These are phyloP conservation scores for Macrolepiota dolichaula DNA, from an alignment of 768 basidiomycete species.

Conservation along the genomic window DNA sequence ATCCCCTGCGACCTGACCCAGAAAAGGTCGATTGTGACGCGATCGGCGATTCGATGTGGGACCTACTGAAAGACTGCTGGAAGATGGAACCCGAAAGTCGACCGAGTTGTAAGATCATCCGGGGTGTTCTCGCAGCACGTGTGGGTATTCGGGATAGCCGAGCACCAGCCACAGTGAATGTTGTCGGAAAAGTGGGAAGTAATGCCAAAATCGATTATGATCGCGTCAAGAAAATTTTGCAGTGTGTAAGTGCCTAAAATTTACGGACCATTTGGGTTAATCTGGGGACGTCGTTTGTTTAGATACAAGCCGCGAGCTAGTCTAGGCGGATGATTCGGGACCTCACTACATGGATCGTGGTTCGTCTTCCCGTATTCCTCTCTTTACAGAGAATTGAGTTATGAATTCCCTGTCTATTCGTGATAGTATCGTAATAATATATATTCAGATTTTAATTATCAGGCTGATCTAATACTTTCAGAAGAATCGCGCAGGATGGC, in stretches of 20 bases:
- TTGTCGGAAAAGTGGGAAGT: not conserved
- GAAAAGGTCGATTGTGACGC: not conserved
- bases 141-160: not conserved
- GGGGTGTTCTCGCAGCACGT: not conserved
- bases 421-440: not conserved
- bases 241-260: not conserved
- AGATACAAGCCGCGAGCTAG: too few species aligned
- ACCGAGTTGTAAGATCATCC: not conserved
- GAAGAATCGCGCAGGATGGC: not conserved
- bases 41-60: not conserved
- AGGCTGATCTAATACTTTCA: not conserved
- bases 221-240: not conserved
- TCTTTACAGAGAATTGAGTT: too few species aligned
- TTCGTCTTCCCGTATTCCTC: too few species aligned
- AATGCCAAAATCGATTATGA: not conserved
- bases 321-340: too few species aligned
- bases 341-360: too few species aligned
- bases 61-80: not conserved
- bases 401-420: too few species aligned
- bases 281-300: too few species aligned
- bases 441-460: not conserved
- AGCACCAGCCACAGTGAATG: not conserved
- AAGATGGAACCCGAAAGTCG: not conserved
- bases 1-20: not conserved
- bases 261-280: not conserved